Evolutionary conservation across 2,329 filamentous ascomycete genomes (phyloP), one percentile per base, ranked within the genome.

Genomic region (Aureobasidium sp.): DNA sequence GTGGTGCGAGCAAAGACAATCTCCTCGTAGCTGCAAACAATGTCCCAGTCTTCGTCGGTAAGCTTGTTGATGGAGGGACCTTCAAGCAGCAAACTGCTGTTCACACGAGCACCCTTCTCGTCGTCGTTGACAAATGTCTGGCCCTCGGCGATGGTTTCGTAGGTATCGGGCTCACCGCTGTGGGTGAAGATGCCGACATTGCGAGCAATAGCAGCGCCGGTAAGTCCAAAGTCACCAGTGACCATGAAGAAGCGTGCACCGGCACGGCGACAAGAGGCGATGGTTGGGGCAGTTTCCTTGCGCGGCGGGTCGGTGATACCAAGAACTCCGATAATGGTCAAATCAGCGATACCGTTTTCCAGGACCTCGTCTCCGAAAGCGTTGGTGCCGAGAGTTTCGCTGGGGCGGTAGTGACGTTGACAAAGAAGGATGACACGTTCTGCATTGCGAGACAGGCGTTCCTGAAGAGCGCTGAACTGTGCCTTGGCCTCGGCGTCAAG

Each of bases 261-360:
- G 6, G 74, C 74, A 36, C 69, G 67, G 4, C 71, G 72, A 63
- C 70, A 77, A 29, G 69, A 68, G 7, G 68, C 68, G 9, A 78
- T 71, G 0, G 75, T 76, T 4, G 66, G 62, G 0, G 70, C 68
- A 0, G 74, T 73, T 61, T 77, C 75, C 12, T 65, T 62, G 8
- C 76, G 73, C 1, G 75, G 72, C 0, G 75, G 76, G 52, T 78
- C 76, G 31, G 74, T 69, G 62, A 76, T 77, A 11, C 80, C 81
- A 15, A 83, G 77, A 17, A 84, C 78, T 1, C 81, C 81, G 44
- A 83, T 73, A 2, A 83, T 72, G 0, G 77, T 81, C 29, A 83
- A 71, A 58, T 77, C 74, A 3, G 74, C 67, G 0, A 77, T 72
- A 5, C 76, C 76, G 0, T 69, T 70, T 12, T 72, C 71, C 6